Conservation (phyloP, 192 early-diverging fungal species). For the Backusella westeae region DNA sequence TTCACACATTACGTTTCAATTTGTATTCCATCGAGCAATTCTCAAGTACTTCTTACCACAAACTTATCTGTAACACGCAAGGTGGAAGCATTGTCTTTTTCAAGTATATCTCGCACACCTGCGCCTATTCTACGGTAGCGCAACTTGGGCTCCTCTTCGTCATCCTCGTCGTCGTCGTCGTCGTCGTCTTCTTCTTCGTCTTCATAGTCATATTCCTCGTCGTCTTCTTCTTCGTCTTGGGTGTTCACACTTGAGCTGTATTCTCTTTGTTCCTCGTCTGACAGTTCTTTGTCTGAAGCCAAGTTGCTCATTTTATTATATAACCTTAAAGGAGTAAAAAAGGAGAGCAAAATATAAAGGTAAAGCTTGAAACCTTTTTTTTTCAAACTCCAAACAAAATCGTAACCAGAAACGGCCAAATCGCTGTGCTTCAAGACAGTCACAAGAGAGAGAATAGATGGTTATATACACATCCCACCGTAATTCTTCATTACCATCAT, state of each 20-base stretch:
- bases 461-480: neutral
- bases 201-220: slow-evolving; percentile 25
- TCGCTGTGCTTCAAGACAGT: neutral
- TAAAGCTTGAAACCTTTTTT: neutral
- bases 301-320: neutral
- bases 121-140: slow-evolving; percentile 85
- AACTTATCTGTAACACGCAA: slow-evolving; percentile 83
- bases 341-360: neutral
- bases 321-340: neutral
- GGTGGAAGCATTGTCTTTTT: slow-evolving; percentile 82
- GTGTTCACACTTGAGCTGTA: neutral
- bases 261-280: slow-evolving; percentile 8
- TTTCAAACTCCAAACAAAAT: neutral
- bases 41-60: slow-evolving; percentile 53
- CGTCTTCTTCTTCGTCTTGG: slow-evolving; percentile 56
- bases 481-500: neutral
- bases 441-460: neutral
- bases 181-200: slow-evolving; percentile 40
- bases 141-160: slow-evolving; percentile 91
- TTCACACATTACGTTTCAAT: neutral
- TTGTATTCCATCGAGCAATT: neutral
- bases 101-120: slow-evolving; percentile 72
- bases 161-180: slow-evolving; percentile 57
- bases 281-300: neutral
- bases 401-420: neutral